Evolutionary conservation across 129 eudicot species (phyloP).

Genomic region (Lonicera japonica): DNA sequence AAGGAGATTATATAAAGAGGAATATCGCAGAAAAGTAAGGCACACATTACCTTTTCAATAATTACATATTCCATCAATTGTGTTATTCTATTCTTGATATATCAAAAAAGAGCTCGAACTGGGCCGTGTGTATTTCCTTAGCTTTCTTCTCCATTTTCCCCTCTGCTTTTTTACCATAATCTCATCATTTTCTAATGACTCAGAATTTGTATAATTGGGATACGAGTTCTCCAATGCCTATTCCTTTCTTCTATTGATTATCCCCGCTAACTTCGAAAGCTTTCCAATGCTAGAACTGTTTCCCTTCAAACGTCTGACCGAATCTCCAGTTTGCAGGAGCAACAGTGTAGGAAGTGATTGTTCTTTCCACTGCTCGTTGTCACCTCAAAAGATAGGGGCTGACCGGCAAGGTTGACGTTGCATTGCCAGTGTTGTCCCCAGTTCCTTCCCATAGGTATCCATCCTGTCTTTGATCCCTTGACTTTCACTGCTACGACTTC

Average conservation of each 20-base stretch:
- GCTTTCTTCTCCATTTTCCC: not conserved
- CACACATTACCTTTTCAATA: not conserved
- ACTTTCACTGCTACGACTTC: slow-evolving; percentile 32
- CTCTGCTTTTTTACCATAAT: not conserved
- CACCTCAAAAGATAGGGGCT: slow-evolving; percentile 30
- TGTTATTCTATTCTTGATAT: not conserved
- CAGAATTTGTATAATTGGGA: not conserved
- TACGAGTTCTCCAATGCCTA: not conserved
- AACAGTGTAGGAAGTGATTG: slow-evolving; percentile 26
- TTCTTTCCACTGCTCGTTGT: slow-evolving; percentile 17
- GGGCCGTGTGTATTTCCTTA: not conserved
- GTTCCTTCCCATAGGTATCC: slow-evolving; percentile 37
- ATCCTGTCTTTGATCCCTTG: slow-evolving; percentile 37
- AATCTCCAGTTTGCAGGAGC: slow-evolving; percentile 39
- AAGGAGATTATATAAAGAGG: not conserved
- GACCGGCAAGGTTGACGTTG: slow-evolving; percentile 19
- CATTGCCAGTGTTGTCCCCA: slow-evolving; percentile 37
- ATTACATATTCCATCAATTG: not conserved
- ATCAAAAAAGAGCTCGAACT: not conserved
- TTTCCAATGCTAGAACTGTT: slow-evolving; percentile 15
- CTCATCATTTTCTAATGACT: not conserved
- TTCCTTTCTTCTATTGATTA: not conserved
- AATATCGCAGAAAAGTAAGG: not conserved
- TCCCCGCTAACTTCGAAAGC: not conserved
- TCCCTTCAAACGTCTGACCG: slow-evolving; percentile 34